phyloP scores from a whole-genome alignment of 2,329 filamentous ascomycete species.

The Mariannaea elegans region DNA sequence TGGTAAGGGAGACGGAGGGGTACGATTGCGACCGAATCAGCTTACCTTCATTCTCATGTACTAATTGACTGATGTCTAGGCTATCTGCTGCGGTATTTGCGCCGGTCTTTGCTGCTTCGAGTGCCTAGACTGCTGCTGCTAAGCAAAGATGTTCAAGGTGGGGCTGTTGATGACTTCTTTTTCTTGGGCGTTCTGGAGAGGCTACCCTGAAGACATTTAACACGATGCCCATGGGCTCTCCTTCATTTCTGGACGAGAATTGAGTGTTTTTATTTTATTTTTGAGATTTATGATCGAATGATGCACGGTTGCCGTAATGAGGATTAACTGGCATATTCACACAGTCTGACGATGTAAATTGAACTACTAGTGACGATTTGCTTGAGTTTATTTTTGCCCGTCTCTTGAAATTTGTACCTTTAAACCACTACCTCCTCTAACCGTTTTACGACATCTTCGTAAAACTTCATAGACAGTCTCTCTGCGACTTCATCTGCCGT shows the following conservation, averaged over 20 bases:
- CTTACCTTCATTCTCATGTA: background rate
- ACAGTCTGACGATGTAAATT: background rate
- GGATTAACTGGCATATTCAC: background rate
- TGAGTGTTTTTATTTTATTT: background rate
- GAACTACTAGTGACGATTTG: background rate
- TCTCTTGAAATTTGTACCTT: background rate
- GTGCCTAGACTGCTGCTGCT: conserved; percentile 45
- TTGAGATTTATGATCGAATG: conserved; percentile 18
- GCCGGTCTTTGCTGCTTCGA: conserved; percentile 52
- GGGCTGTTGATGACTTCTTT: background rate
- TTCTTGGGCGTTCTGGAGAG: conserved; percentile 37
- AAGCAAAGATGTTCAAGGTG: conserved; percentile 4
- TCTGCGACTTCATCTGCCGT: conserved; percentile 51
- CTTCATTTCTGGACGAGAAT: background rate
- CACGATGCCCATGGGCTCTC: background rate
- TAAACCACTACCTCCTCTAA: conserved; percentile 50
- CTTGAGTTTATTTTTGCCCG: background rate
- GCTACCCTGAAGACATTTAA: conserved; percentile 5
- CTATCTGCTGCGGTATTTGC: conserved; percentile 52
- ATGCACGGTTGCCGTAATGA: background rate
- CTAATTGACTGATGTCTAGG: conserved; percentile 35
- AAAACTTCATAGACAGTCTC: conserved; percentile 51
- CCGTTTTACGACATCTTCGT: conserved; percentile 55
- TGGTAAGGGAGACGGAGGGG: conserved; percentile 47
- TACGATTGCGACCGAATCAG: conserved; percentile 25